phyloP scores from a whole-genome alignment of 805 yeast genomes.

The Lipomyces chichibuensis region DNA sequence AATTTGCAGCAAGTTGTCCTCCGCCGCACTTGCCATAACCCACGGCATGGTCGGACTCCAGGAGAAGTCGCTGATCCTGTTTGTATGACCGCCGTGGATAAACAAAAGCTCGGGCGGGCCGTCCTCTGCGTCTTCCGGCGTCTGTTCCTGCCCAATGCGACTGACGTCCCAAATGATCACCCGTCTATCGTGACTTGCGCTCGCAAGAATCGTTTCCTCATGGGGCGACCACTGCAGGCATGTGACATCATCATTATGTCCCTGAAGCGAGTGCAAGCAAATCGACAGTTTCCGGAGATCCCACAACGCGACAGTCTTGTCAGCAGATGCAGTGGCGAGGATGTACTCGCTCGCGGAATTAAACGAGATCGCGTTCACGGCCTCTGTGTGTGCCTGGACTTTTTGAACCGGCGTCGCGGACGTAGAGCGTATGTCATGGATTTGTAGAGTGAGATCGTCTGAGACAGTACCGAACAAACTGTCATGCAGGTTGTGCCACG shows the following conservation, averaged over 20 bases:
- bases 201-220: conserved; percentile 57
- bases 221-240: conserved; percentile 59
- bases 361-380: conserved; percentile 70
- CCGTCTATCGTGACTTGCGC: conserved; percentile 68
- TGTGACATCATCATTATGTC: conserved; percentile 62
- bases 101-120: conserved; percentile 78
- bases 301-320: conserved; percentile 71
- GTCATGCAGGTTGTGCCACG: conserved; percentile 55
- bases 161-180: conserved; percentile 75
- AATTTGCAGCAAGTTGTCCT: conserved; percentile 72
- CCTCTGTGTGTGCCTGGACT: conserved; percentile 57
- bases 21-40: conserved; percentile 69
- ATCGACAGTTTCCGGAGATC: conserved; percentile 65
- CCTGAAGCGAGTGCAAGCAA: conserved; percentile 67
- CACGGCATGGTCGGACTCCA: conserved; percentile 65
- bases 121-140: conserved; percentile 57
- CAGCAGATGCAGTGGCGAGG: conserved; percentile 78
- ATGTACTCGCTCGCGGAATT: conserved; percentile 58
- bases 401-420: conserved; percentile 46
- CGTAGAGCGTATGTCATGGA: conserved; percentile 61
- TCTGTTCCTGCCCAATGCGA: conserved; percentile 56
- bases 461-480: conserved; percentile 68
- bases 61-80: conserved; percentile 64
- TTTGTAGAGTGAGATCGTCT: conserved; percentile 64
- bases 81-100: conserved; percentile 87